Evolutionary conservation across 1,284 basidiomycete species (phyloP).

Genomic region (Ustilago sp.): DNA sequence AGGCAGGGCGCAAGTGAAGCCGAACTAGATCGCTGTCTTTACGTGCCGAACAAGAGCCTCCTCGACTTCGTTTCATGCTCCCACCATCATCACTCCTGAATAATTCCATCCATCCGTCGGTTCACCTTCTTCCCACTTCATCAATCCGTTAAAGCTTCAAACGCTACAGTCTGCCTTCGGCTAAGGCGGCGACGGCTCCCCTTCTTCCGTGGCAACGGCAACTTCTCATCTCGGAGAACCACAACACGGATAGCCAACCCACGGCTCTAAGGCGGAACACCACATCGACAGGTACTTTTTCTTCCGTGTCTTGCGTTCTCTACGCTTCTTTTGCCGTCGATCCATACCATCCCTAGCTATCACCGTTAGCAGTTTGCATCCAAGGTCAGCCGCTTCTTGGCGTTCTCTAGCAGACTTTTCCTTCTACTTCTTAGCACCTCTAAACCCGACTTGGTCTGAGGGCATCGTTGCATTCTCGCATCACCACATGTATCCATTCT

Average conservation of each 20-base stretch:
- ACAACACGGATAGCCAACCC: not conserved
- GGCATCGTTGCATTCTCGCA: not conserved
- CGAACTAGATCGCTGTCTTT: not conserved
- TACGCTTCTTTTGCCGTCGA: not conserved
- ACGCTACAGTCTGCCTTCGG: not conserved
- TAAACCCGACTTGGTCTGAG: not conserved
- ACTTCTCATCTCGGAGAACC: not conserved
- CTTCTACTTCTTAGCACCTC: not conserved
- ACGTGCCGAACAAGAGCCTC: not conserved
- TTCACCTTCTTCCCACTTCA: not conserved
- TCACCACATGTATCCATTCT: not conserved
- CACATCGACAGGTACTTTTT: not conserved
- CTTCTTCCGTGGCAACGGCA: not conserved
- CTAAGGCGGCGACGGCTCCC: not conserved
- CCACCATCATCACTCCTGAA: not conserved
- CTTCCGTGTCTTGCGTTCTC: not conserved
- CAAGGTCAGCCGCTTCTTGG: not conserved
- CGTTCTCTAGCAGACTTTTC: not conserved
- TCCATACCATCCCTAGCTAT: not conserved
- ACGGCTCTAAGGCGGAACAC: not conserved
- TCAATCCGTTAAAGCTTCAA: not conserved
- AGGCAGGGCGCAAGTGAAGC: not conserved
- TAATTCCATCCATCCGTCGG: not conserved
- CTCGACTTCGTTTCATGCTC: not conserved
- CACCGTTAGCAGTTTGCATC: not conserved